Evolutionary conservation across 2,329 filamentous ascomycete genomes (phyloP), one percentile per base, ranked within the genome.

Genomic region (Cercospora brassicicola): DNA sequence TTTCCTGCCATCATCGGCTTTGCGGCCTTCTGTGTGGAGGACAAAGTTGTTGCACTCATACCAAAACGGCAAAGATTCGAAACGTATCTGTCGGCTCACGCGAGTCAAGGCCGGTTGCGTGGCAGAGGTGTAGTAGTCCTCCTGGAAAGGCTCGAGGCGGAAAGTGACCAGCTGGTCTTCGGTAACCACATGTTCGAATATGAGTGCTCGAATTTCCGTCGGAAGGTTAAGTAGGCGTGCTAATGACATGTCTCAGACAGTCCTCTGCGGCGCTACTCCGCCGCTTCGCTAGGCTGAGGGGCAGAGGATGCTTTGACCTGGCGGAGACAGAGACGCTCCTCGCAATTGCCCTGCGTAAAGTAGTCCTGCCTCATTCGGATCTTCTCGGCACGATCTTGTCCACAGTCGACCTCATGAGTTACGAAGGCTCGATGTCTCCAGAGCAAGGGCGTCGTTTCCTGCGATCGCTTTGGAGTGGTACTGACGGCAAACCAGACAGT

Each of bases 11-110:
- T 78, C 73, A 10, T 71, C 67, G 26, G 69, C 69, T 69, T 76
- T 76, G 36, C 67, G 39, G n/a, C 65, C 72, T 65, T 78, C 75
- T 9, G 75, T 76, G 66, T 77, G 75, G 2, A 78, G 59, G 20
- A 77, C 66, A 67, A 78, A 77, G 33, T 67, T 62, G 60, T 77
- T 77, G 68, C 63, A 66, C 45, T 71, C 71, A 67, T 76, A 78
- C 69, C 69, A 78, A 0, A 76, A 42, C 2, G 76, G 75, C 8
- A 78, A 60, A 6, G 60, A 70, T 66, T 78, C 77, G 2, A 36
- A 48, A 7, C 76, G 73, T 10, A 78, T 51, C 53, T 76, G 75
- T 15, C 72, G 69, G 56, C 66, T 75, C 9, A 76, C 73, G 10
- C 67, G 60, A 18, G 74, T 73, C 31, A 78, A 64, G 8, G 74